Base-by-base conservation (phyloP, 2,329 filamentous ascomycete genomes). In the Sporothrix globosa region DNA sequence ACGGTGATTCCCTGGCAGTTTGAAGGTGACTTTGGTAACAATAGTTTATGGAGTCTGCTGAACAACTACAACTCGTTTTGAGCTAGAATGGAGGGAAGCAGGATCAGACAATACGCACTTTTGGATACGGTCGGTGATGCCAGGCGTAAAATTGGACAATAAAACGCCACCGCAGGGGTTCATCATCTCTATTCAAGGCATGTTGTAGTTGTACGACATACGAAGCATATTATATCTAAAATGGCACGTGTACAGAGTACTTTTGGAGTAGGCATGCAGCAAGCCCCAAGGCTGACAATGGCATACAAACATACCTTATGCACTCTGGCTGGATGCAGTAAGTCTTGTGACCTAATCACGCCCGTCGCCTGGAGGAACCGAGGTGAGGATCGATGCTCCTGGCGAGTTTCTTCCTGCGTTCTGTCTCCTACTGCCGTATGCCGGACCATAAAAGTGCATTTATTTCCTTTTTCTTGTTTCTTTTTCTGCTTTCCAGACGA, bases 11-110 rank as follows among this genome's bases (percentile, higher is more conserved):
- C 78, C 39, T 85, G 83, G 83, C 81, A 84, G 71, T 88, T 88
- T 77, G 85, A 83, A 30, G 86, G 86, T 1, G 84, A 83, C 70
- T 86, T 87, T 77, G 82, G 82, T 2, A 81, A 81, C 63, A 85
- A 87, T 74, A 87, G 84, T 58, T 82, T 88, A 69, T 87, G 86
- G 86, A 84, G 83, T 50, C 77, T 87, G 70, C 76, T 88, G 74
- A 88, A 88, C 74, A 83, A 82, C 73, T 82, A 83, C 73, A 80
- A 80, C 48, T 79, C 72, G 21, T 73, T 72, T 67, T 72, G 39
- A 67, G 6, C 4, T 11, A 39, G 60, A 34, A 4, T 34, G 34
- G 17, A 10, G 21, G 10, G 54, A 14, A 27, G 24, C 14, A 30
- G 24, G 11, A 34, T 6, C 21, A 30, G 13, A 27, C 11, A 52